Evolutionary conservation across 2,329 filamentous ascomycete genomes (phyloP).

Genomic region (Curvularia eragrostidis): DNA sequence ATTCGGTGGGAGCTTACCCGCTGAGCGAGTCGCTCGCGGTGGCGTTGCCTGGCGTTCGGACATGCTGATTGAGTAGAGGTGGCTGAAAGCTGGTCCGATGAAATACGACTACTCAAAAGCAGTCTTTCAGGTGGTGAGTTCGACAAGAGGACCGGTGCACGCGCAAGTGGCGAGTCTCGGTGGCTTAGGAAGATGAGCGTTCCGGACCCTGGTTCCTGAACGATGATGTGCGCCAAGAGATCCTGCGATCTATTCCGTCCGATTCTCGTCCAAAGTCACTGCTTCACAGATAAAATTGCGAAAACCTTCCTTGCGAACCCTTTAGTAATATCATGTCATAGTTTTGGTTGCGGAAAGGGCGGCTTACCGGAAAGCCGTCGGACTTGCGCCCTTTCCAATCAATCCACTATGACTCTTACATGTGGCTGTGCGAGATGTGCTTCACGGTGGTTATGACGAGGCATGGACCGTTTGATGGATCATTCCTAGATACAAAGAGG

Average conservation of each 20-base stretch:
- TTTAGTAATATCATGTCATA: neutral
- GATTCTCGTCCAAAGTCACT: constrained; percentile 18
- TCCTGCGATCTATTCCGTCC: constrained; percentile 23
- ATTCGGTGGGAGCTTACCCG: constrained; percentile 52
- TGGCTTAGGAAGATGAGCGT: constrained; percentile 11
- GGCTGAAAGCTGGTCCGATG: neutral
- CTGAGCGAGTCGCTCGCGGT: constrained; percentile 49
- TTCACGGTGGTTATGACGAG: constrained; percentile 21
- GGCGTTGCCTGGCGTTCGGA: constrained; percentile 57
- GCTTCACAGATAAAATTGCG: constrained; percentile 10
- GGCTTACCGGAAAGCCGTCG: constrained; percentile 11
- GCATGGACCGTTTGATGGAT: neutral
- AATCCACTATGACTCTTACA: constrained; percentile 45
- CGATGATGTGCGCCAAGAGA: constrained; percentile 44
- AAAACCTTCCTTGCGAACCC: neutral
- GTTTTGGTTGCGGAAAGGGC: constrained; percentile 26
- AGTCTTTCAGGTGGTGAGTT: neutral
- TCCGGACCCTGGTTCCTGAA: constrained; percentile 34
- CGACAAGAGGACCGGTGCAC: neutral
- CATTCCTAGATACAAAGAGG: neutral
- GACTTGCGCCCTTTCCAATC: constrained; percentile 43
- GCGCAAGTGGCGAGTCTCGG: constrained; percentile 24
- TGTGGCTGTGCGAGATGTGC: constrained; percentile 32
- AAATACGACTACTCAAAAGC: neutral
- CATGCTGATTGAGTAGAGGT: constrained; percentile 30